phyloP scores from a whole-genome alignment of 2,329 filamentous ascomycete genomes.

The Didymella glomerata region DNA sequence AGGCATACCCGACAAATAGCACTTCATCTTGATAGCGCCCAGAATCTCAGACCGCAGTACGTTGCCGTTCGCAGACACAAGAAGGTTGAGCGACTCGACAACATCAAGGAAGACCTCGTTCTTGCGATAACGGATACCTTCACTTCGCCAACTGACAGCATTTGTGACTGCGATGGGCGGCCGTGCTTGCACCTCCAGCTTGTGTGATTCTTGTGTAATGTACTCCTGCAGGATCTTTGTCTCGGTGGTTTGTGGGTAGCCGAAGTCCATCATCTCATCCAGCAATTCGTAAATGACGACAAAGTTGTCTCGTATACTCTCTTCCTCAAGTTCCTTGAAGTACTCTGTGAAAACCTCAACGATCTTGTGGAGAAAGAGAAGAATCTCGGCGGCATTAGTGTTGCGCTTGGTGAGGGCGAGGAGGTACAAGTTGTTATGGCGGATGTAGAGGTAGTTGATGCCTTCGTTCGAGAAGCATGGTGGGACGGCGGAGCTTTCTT shows the following conservation, averaged over 20 bases:
- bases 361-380: conserved; percentile 96
- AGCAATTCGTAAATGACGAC: conserved; percentile 98
- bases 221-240: conserved; percentile 98
- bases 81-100: conserved; percentile 92
- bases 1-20: conserved; percentile 97
- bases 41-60: conserved; percentile 96
- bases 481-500: conserved; percentile 96
- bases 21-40: conserved; percentile 99
- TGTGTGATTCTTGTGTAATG: conserved; percentile 99
- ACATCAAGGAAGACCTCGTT: conserved; percentile 99
- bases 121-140: conserved; percentile 97
- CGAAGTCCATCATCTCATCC: conserved; percentile 99
- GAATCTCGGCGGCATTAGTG: conserved; percentile 97
- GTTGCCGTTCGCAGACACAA: conserved; percentile 93
- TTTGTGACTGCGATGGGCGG: conserved; percentile 98
- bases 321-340: conserved; percentile 98
- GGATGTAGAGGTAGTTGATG: conserved; percentile 99
- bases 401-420: conserved; percentile 98
- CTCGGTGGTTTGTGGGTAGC: conserved; percentile 97
- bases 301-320: conserved; percentile 99
- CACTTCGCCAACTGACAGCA: conserved; percentile 95
- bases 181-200: conserved; percentile 93
- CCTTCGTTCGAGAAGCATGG: conserved; percentile 98
- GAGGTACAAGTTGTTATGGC: conserved; percentile 98
- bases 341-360: conserved; percentile 99